These are phyloP conservation scores for Aechmea fasciata DNA, from an alignment of 176 grass and related monocot species.

Conservation along the genomic window DNA sequence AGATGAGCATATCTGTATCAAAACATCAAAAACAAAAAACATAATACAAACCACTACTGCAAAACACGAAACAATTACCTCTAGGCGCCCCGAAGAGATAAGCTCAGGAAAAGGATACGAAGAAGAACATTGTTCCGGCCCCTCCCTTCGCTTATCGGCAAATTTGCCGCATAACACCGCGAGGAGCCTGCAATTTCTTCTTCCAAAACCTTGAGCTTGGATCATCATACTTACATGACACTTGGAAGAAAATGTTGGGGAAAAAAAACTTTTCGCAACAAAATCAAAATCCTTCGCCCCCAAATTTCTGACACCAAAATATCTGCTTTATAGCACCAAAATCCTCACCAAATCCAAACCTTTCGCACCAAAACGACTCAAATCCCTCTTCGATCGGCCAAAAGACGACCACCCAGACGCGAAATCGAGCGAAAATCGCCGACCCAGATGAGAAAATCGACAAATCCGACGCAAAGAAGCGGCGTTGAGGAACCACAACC, in stretches of 20 bases:
- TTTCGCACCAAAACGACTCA: neutral
- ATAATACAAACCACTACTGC: neutral
- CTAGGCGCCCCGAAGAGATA: slow-evolving; percentile 57
- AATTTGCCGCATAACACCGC: slow-evolving; percentile 76
- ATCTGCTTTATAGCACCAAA: too few relatives aligned
- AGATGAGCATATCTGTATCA: neutral
- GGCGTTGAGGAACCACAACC: neutral
- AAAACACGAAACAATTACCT: slow-evolving; percentile 35
- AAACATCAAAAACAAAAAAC: slow-evolving; percentile 4
- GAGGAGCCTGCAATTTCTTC: slow-evolving; percentile 69
- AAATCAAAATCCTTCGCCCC: neutral
- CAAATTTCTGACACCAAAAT: too few relatives aligned
- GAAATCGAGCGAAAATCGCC: neutral
- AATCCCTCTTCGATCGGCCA: neutral
- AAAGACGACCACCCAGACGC: neutral
- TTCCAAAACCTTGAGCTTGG: slow-evolving; percentile 65
- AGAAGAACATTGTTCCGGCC: slow-evolving; percentile 33
- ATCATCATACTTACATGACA: slow-evolving; percentile 40
- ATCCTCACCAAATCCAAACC: too few relatives aligned
- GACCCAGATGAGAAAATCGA: slow-evolving; percentile 22
- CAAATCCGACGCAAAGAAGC: neutral
- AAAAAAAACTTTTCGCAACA: slow-evolving; percentile 11
- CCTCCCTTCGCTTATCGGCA: slow-evolving; percentile 30
- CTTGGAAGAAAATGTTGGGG: slow-evolving; percentile 6
- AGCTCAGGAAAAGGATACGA: slow-evolving; percentile 75